A percentile compares a stretch with the other conserved stretches of the same genome.
Conservation (phyloP, 1,284 basidiomycete species). For the Microbotryum scabiosae region DNA sequence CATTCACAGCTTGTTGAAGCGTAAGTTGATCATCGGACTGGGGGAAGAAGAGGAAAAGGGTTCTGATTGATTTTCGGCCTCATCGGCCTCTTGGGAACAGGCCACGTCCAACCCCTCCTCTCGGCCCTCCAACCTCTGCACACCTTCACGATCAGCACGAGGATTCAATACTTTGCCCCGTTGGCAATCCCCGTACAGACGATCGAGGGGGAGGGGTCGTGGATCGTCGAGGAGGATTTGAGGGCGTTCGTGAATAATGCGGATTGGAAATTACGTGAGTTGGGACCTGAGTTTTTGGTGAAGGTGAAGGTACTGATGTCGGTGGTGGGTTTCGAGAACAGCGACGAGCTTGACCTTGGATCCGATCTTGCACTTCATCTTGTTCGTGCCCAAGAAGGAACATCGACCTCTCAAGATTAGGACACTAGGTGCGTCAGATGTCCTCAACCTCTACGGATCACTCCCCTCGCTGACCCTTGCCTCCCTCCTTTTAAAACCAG, state of each 20-base stretch:
- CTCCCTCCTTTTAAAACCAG: constrained; percentile 30
- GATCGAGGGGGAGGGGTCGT: constrained; percentile 44
- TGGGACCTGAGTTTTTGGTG: not conserved
- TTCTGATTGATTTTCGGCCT: no score
- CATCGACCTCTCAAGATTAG: constrained; percentile 66
- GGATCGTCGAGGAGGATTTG: constrained; percentile 66
- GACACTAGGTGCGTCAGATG: constrained; percentile 45
- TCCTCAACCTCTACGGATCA: not conserved
- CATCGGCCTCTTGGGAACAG: constrained; percentile 49
- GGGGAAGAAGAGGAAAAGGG: no score
- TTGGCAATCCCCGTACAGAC: constrained; percentile 56
- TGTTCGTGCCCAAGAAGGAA: constrained; percentile 69
- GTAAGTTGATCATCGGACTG: constrained; percentile 41
- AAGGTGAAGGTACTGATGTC: not conserved
- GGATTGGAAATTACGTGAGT: constrained; percentile 81
- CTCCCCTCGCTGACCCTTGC: not conserved
- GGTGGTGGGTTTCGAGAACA: constrained; percentile 35
- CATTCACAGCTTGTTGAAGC: constrained; percentile 52
- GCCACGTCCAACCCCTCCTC: constrained; percentile 59
- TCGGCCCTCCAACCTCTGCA: constrained; percentile 58
- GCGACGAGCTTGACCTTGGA: constrained; percentile 77
- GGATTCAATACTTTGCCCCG: constrained; percentile 85
- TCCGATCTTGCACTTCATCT: constrained; percentile 82
- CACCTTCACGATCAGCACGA: constrained; percentile 87
- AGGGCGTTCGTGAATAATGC: constrained; percentile 91